phyloP scores from a whole-genome alignment of 2,329 filamentous ascomycete genomes.

The Tolypocladium nubicola region DNA sequence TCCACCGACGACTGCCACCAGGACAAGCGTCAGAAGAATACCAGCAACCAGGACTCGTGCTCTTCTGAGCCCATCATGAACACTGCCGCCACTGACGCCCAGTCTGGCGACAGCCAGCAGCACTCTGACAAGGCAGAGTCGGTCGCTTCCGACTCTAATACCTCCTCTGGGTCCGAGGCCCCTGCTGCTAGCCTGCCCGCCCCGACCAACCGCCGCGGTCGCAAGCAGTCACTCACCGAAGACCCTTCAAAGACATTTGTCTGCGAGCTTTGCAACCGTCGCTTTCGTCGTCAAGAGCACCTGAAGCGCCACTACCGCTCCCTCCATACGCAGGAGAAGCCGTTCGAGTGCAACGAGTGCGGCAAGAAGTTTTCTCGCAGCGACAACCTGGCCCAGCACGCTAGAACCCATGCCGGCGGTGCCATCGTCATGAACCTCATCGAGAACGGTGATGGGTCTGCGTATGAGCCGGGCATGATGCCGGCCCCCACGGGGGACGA shows the following conservation, averaged over 20 bases:
- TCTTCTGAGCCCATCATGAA: constrained; percentile 32
- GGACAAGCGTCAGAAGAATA: constrained; percentile 48
- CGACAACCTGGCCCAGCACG: constrained; percentile 94
- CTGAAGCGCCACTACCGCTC: constrained; percentile 98
- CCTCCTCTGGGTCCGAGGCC: constrained; percentile 33
- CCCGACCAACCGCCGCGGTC: constrained; percentile 79
- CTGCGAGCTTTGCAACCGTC: constrained; percentile 89
- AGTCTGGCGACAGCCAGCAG: constrained; percentile 23
- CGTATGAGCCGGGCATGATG: constrained; percentile 32
- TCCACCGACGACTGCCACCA: constrained; percentile 36
- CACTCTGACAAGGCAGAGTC: constrained; percentile 23
- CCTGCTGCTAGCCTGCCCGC: constrained; percentile 32
- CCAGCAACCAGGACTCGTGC: constrained; percentile 31
- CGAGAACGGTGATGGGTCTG: constrained; percentile 51
- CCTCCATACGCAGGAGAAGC: constrained; percentile 97
- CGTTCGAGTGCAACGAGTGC: constrained; percentile 93
- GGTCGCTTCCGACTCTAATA: constrained; percentile 25
- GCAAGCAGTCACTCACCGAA: constrained; percentile 96
- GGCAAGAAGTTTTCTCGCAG: constrained; percentile 99
- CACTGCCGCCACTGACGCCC: constrained; percentile 21
- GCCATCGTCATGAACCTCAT: constrained; percentile 86
- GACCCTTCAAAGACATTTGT: constrained; percentile 98
- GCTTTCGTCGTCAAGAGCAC: constrained; percentile 96
- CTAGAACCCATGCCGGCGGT: constrained; percentile 82
- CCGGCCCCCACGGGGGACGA: constrained; percentile 43